Evolutionary conservation across 179 eudicot species (phyloP), one percentile per base, ranked within the genome.

Genomic region (Camellia oleifera): DNA sequence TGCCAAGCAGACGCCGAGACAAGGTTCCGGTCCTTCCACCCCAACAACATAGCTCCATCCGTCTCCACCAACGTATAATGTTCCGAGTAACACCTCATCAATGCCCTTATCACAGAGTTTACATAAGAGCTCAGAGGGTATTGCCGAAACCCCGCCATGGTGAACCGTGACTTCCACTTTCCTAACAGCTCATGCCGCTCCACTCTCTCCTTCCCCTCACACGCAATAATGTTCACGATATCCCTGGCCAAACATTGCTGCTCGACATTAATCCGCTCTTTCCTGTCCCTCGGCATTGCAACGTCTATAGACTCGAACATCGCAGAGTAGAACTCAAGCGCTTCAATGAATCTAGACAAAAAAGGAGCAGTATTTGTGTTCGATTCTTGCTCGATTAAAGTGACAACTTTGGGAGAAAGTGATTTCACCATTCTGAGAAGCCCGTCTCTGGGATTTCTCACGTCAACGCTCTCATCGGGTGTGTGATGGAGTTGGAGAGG

Each of bases 1-100:
- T 90, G 86, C 99, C 99, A 95, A 66, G 99, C 99, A 23, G 99
- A 95, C 78, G 95, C 98, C 0, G 99, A 92, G 18, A 95, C 76
- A 76, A 93, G 79, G 85, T 91, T 92, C 78, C 95, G 80, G 11
- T 91, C 92, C 82, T 93, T 93, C 98, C 97, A 93, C 50, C 97
- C 98, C 65, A 95, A 75, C 73, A 95, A 84, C 98, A 92, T 90
- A 14, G 90, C 99, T 5, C 97, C 99, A 74, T 95, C 99, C 70
- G 85, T 91, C 89, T 95, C 99, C 77, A 86, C 90, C 79, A 93
- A 78, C 0, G 90, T 90, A 72, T 93, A 95, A 69, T 92, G 91
- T 82, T 90, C 92, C 0, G 97, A 92, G 84, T 93, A 93, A 61
- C 88, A 86, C 84, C 86, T 79, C 32, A 95, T 81, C 82, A 95